A percentile compares a stretch with the other conserved stretches of the same genome.
phyloP scores from a whole-genome alignment of 148 eudicot species.

The Pouteria glomerata region DNA sequence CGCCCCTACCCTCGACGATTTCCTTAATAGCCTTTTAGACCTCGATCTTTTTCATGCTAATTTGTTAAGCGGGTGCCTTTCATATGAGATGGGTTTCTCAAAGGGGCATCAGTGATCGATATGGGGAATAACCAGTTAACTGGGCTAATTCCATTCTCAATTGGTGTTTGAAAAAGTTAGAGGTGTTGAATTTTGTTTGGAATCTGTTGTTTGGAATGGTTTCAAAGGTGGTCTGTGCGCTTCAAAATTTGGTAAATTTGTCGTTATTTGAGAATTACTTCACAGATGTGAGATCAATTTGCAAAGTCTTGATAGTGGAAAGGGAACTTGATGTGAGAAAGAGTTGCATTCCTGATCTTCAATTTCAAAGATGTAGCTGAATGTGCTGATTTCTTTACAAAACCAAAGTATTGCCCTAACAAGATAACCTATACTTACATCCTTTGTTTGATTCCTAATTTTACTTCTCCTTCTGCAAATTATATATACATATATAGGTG shows the following conservation, averaged over 20 bases:
- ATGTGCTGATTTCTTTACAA: constrained; percentile 38
- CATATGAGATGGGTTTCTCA: constrained; percentile 49
- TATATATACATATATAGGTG: no score
- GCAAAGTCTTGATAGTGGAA: constrained; percentile 35
- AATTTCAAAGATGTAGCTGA: constrained; percentile 33
- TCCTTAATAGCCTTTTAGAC: constrained; percentile 67
- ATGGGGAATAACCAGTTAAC: constrained; percentile 43
- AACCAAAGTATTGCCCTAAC: constrained; percentile 39
- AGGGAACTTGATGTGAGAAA: constrained; percentile 50
- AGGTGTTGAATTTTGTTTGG: constrained; percentile 44
- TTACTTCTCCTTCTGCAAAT: constrained; percentile 16
- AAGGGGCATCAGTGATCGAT: constrained; percentile 40
- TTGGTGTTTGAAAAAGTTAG: constrained; percentile 41
- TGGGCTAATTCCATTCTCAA: constrained; percentile 46
- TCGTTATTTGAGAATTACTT: constrained; percentile 47
- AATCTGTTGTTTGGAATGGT: constrained; percentile 42
- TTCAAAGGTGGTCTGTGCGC: constrained; percentile 47
- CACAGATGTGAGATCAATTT: constrained; percentile 41
- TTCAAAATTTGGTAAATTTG: constrained; percentile 36
- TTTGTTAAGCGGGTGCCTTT: constrained; percentile 45
- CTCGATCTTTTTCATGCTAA: constrained; percentile 85
- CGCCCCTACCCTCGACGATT: constrained; percentile 33
- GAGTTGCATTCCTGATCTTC: constrained; percentile 45
- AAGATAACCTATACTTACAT: constrained; percentile 13
- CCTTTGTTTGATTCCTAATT: constrained; percentile 42